These are phyloP conservation scores for Dissophora ornata DNA, from an alignment of 192 early-diverging fungal genomes.

Conservation along the genomic window DNA sequence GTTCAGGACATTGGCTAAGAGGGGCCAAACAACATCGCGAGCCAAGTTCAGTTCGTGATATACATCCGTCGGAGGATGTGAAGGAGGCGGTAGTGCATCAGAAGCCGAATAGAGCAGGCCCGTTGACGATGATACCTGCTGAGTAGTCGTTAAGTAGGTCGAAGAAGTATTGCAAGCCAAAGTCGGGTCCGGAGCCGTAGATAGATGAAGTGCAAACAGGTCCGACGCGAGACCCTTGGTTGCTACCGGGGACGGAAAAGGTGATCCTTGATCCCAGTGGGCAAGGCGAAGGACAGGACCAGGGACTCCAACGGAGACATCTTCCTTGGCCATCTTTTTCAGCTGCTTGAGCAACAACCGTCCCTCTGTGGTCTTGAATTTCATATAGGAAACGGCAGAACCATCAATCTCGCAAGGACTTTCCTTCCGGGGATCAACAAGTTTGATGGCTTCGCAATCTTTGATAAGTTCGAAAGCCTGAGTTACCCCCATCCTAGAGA, in stretches of 20 bases:
- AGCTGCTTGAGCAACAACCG: conserved; percentile 13
- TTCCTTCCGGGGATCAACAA: conserved; percentile 30
- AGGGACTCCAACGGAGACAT: conserved; percentile 21
- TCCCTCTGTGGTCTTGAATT: conserved; percentile 18
- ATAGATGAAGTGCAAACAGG: conserved; percentile 14
- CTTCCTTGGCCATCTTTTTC: conserved; percentile 30
- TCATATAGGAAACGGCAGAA: conserved; percentile 29
- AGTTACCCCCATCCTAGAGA: conserved; percentile 30
- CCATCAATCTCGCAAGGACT: conserved; percentile 34
- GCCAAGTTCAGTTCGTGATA: conserved; percentile 29
- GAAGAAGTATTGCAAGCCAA: conserved; percentile 23
- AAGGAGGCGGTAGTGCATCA: not conserved
- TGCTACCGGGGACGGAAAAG: conserved; percentile 15
- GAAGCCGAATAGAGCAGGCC: conserved; percentile 4
- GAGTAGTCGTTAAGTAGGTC: conserved; percentile 11
- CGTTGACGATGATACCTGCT: conserved; percentile 18
- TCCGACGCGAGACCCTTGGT: conserved; percentile 16
- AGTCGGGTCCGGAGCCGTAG: conserved; percentile 15
- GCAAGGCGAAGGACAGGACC: conserved; percentile 23
- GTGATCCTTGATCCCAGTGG: conserved; percentile 23
- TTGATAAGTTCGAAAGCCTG: conserved; percentile 16
- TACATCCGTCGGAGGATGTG: conserved; percentile 20
- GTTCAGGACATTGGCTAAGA: conserved; percentile 29
- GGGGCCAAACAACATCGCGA: conserved; percentile 38
- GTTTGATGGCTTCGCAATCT: conserved; percentile 32